These are phyloP conservation scores for Picocystis sp. DNA, from an alignment of 163 green algal species.

Conservation along the genomic window DNA sequence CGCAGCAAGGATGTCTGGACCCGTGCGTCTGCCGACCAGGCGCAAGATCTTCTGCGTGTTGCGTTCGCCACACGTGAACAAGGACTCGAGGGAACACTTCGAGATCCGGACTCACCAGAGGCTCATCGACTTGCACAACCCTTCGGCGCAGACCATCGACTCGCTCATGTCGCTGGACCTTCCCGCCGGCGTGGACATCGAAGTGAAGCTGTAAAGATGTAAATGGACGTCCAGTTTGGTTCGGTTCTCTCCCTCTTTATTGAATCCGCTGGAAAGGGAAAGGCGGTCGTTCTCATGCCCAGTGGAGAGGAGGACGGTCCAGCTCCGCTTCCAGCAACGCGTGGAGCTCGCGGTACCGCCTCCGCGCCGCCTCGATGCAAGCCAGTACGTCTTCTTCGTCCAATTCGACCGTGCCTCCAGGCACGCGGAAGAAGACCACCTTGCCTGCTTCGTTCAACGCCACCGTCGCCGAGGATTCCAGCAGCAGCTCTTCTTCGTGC, in stretches of 20 bases:
- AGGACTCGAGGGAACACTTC: constrained; percentile 97
- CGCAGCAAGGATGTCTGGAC: constrained; percentile 42
- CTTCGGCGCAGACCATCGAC: constrained; percentile 76
- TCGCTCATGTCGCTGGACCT: constrained; percentile 80
- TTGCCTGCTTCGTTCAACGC: neutral
- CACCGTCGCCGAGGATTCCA: too few species aligned
- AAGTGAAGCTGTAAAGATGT: constrained; percentile 37
- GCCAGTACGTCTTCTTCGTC: neutral
- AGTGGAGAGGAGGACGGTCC: too few species aligned
- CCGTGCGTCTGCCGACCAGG: constrained; percentile 68
- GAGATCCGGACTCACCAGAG: constrained; percentile 75
- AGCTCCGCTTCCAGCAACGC: too few species aligned
- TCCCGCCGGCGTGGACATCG: constrained; percentile 57
- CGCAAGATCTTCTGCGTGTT: constrained; percentile 71
- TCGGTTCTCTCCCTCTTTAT: too few species aligned
- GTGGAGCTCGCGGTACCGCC: too few species aligned
- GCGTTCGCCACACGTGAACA: constrained; percentile 94
- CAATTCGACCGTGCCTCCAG: neutral
- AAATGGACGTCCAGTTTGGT: neutral
- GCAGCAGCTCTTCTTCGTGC: too few species aligned
- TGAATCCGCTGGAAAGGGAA: too few species aligned
- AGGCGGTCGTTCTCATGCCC: too few species aligned
- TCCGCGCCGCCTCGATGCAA: too few species aligned
- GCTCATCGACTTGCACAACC: constrained; percentile 82
- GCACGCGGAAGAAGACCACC: neutral